phyloP scores from a whole-genome alignment of 1,139 yeast genomes.

The Yamadazyma epiphylla region DNA sequence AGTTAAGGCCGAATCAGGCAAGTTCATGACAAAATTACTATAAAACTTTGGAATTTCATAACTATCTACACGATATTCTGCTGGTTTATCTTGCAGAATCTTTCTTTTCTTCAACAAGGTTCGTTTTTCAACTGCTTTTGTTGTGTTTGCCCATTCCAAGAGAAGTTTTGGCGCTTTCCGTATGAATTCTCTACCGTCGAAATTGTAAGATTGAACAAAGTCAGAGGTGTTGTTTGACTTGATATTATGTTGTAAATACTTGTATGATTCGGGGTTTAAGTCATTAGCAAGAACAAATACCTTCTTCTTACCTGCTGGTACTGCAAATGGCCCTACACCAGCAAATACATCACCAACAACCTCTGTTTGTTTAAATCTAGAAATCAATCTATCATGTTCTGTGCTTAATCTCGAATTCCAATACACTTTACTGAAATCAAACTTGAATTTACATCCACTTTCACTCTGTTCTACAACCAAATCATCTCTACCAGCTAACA shows the following conservation, averaged over 20 bases:
- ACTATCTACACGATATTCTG: slow-evolving; percentile 24
- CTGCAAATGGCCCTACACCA: slow-evolving; percentile 97
- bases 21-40: slow-evolving; percentile 86
- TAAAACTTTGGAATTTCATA: slow-evolving; percentile 55
- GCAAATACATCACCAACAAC: slow-evolving; percentile 96
- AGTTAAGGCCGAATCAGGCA: slow-evolving; percentile 91
- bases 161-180: slow-evolving; percentile 53
- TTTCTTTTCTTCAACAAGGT: slow-evolving; percentile 31
- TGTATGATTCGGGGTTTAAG: slow-evolving; percentile 81
- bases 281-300: slow-evolving; percentile 88
- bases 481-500: slow-evolving; percentile 77
- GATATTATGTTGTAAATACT: slow-evolving; percentile 65
- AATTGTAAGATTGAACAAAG: slow-evolving; percentile 62
- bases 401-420: slow-evolving; percentile 97
- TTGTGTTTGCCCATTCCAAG: slow-evolving; percentile 27
- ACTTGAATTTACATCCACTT: slow-evolving; percentile 78
- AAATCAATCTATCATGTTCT: slow-evolving; percentile 82
- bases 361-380: slow-evolving; percentile 50
- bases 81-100: slow-evolving; percentile 21
- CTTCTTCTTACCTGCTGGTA: slow-evolving; percentile 88
- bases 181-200: slow-evolving; percentile 84
- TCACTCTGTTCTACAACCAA: slow-evolving; percentile 84
- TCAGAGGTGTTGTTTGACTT: slow-evolving; percentile 55
- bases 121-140: slow-evolving; percentile 23
- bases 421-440: slow-evolving; percentile 90